These are phyloP conservation scores for Chrysanthemum seticuspe DNA, from an alignment of 129 eudicot species.

Conservation along the genomic window DNA sequence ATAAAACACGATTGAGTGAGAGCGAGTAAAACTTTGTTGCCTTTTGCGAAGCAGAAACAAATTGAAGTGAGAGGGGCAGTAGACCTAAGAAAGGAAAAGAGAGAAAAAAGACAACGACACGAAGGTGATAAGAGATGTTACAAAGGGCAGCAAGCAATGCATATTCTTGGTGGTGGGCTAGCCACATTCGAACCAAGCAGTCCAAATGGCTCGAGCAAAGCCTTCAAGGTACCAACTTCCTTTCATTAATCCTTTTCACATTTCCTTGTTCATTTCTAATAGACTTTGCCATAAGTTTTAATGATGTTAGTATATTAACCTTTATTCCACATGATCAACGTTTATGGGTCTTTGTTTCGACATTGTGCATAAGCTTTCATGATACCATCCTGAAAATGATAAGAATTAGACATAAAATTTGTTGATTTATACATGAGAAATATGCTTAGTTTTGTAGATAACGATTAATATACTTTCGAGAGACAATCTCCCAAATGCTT, in stretches of 20 bases:
- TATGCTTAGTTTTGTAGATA: background rate
- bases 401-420: background rate
- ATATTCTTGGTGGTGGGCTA: slow-evolving; percentile 97
- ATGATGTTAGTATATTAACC: background rate
- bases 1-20: slow-evolving; percentile 6
- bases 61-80: background rate
- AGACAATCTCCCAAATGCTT: background rate
- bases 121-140: slow-evolving; percentile 43
- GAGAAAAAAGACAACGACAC: background rate
- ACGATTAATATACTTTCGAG: background rate
- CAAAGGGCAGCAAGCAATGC: slow-evolving; percentile 97
- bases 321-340: background rate
- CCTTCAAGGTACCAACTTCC: slow-evolving; percentile 56
- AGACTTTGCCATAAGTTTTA: background rate
- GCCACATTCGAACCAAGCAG: slow-evolving; percentile 91
- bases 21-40: background rate
- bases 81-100: background rate
- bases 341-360: too few relatives aligned
- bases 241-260: background rate
- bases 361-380: background rate
- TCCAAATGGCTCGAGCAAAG: slow-evolving; percentile 93
- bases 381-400: background rate
- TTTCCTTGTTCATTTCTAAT: background rate
- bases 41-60: background rate
- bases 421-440: background rate